Evolutionary conservation across 768 basidiomycete species (phyloP), one percentile per base, ranked within the genome.

Genomic region (Galerina marginata): DNA sequence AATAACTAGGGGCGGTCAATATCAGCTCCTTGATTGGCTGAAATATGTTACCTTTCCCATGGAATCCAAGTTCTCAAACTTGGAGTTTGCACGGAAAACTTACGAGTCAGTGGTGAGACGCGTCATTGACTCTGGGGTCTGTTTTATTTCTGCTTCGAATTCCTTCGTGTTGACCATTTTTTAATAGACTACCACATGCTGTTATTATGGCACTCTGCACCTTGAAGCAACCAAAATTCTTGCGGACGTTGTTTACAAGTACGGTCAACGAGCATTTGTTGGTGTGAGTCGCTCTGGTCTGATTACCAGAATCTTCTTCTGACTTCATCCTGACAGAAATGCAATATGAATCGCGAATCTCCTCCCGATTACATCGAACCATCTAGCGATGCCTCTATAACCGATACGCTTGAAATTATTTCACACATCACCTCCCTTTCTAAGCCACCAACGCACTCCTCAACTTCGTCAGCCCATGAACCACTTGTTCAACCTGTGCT

Each of bases 21-120:
- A 90, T 67, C 86, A 96, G 69, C 87, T 99, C 4, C 81, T 98
- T 11, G 91, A 93, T 61, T 99, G 96, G 96, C 83, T 96, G 25
- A 70, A 84, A 23, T 77, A 89, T 23, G 80, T 93, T 58, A 97
- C 95, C 2, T 99, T 96, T 73, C 96, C 96, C 0, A 86, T 85
- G 70, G 96, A 99, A 71, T 80, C 85, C 25, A 87, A 83, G 59
- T 98, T 95, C 70, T 65, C 75, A 10, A 87, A 96, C 66, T 59
- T 81, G 3, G 74, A 78, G 2, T 95, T 93, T 73, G 95, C 96
- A 2, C 72, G 77, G 39, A 79, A 74, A 44, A 79, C 86, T 0
- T 99, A 98, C 67, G 71, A 81, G 14, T 79, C 83, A 10, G 91
- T 94, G 38, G 90, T 97, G 33, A 80, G 84, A 39, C 80, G 90